A percentile compares a stretch with the other conserved stretches of the same genome.
These are phyloP conservation scores for Tulasnella sp. DNA, from an alignment of 768 basidiomycete species.

Conservation along the genomic window DNA sequence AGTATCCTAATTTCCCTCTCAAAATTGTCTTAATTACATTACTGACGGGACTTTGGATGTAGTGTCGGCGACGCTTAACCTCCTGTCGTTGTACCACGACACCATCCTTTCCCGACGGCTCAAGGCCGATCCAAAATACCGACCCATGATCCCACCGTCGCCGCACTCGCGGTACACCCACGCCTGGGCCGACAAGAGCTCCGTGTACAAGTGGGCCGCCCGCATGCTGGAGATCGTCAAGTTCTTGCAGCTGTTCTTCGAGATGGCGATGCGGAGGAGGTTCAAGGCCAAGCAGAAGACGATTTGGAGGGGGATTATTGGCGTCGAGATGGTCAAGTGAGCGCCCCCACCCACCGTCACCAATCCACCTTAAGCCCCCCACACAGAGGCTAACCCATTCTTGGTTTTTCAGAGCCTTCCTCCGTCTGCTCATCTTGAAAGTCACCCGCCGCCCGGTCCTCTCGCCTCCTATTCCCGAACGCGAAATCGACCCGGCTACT, in stretches of 20 bases:
- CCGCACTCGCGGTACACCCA: conserved; percentile 86
- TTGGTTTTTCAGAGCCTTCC: conserved; percentile 54
- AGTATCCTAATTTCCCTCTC: conserved; percentile 43
- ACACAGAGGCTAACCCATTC: too few species aligned
- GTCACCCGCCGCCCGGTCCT: conserved; percentile 74
- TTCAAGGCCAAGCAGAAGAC: conserved; percentile 55
- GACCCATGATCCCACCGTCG: conserved; percentile 68
- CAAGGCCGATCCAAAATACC: conserved; percentile 60
- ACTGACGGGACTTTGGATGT: conserved; percentile 19
- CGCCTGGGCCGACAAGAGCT: conserved; percentile 72
- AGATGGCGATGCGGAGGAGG: conserved; percentile 74
- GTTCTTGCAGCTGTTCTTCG: conserved; percentile 78
- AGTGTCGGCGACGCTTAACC: conserved; percentile 87
- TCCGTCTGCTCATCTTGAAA: conserved; percentile 69
- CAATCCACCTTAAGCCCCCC: too few species aligned
- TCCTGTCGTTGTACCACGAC: conserved; percentile 92
- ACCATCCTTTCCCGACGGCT: conserved; percentile 72
- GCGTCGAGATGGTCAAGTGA: conserved; percentile 83
- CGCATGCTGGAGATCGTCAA: conserved; percentile 70
- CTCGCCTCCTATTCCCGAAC: conserved; percentile 75
- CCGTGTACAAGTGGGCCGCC: conserved; percentile 73
- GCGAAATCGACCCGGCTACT: conserved; percentile 76
- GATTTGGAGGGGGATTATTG: conserved; percentile 72
- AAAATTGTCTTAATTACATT: neutral
- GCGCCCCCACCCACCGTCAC: conserved; percentile 36